A percentile compares a stretch with the other conserved stretches of the same genome.
phyloP scores from a whole-genome alignment of 2,329 filamentous ascomycete genomes.

The Raffaelea albimanens region DNA sequence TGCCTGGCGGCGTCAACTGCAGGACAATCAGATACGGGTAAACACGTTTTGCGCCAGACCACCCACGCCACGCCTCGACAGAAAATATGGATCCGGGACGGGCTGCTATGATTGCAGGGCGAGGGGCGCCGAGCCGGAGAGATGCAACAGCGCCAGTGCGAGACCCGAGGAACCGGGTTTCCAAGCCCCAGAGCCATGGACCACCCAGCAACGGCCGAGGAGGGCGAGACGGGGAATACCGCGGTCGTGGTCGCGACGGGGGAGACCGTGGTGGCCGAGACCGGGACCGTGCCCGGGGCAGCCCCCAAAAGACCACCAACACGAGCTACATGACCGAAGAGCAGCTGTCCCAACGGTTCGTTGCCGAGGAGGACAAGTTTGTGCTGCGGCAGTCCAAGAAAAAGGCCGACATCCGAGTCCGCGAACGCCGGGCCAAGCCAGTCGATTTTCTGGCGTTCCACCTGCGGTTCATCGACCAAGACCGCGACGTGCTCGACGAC shows the following conservation, averaged over 20 bases:
- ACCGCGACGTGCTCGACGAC: constrained; percentile 79
- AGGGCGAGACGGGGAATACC: background rate
- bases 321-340: constrained; percentile 51
- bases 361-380: constrained; percentile 91
- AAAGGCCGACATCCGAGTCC: constrained; percentile 90
- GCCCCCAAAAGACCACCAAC: constrained; percentile 14
- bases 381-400: constrained; percentile 96
- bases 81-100: constrained; percentile 43
- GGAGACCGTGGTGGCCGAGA: background rate
- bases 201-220: constrained; percentile 13
- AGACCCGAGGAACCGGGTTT: constrained; percentile 44
- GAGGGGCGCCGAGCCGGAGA: constrained; percentile 31
- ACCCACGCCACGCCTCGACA: background rate
- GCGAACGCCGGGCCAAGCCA: constrained; percentile 80
- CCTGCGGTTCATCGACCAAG: constrained; percentile 76
- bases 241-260: background rate
- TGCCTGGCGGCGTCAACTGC: no score
- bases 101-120: constrained; percentile 42
- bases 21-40: no score
- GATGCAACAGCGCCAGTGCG: constrained; percentile 46
- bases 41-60: no score
- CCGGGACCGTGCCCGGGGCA: constrained; percentile 1
- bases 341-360: constrained; percentile 71
- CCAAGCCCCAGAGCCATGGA: constrained; percentile 25
- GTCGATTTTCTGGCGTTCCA: constrained; percentile 93